A percentile compares a stretch with the other conserved stretches of the same genome.
These are phyloP conservation scores for Cyclotella kingstonii DNA, from an alignment of 108 stramenopile species.

Conservation along the genomic window DNA sequence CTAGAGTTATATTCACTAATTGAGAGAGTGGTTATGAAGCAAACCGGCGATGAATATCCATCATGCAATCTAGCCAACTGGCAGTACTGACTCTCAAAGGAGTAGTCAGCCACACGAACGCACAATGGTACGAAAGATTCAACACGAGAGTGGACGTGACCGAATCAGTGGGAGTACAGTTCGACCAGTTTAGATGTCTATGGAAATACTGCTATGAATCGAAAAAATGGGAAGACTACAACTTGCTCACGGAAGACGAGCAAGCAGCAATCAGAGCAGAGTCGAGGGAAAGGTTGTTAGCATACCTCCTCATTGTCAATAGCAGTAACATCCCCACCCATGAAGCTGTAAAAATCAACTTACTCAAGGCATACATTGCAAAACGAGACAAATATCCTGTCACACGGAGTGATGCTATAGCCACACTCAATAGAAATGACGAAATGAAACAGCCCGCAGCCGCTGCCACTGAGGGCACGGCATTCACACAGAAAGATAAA, in stretches of 20 bases:
- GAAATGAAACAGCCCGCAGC: conserved; percentile 22
- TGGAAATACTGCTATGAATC: conserved; percentile 17
- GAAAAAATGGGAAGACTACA: not conserved
- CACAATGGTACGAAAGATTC: conserved; percentile 1
- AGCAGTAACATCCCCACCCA: not conserved
- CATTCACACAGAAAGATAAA: too few species aligned
- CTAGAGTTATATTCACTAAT: not conserved
- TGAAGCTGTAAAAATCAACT: not conserved
- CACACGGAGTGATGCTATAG: not conserved
- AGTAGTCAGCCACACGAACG: not conserved
- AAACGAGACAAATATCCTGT: not conserved
- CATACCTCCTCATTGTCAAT: not conserved
- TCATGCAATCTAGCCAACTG: conserved; percentile 1
- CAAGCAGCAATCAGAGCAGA: not conserved
- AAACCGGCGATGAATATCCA: conserved; percentile 3
- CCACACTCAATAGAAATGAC: conserved; percentile 9
- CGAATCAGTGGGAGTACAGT: conserved; percentile 3
- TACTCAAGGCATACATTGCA: not conserved
- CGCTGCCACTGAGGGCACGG: too few species aligned
- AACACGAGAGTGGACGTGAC: conserved; percentile 7
- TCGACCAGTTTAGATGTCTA: not conserved
- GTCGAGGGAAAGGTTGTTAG: not conserved
- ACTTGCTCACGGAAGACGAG: not conserved
- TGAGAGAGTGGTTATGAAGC: not conserved
- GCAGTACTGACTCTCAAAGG: not conserved